Base-by-base conservation (phyloP, 306 rosid genomes). In the Dicorynia guianensis region DNA sequence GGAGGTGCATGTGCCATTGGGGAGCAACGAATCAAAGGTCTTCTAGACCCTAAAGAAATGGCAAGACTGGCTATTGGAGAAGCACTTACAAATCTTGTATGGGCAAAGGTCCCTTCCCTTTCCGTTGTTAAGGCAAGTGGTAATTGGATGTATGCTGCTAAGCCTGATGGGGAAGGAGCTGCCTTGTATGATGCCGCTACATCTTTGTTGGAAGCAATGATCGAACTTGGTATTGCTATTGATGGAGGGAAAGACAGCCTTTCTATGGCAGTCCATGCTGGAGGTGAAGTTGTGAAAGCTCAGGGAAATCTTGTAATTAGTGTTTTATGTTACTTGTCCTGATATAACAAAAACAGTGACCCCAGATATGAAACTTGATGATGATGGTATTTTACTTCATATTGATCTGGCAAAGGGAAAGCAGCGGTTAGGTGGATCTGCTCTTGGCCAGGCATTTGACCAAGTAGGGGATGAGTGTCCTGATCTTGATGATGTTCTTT, bases 241-340 rank as follows among this genome's bases (percentile, higher is more conserved):
- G 96, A 93, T 82, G 98, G 96, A 19, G 98, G 98, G 36, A 93
- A 93, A 78, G 98, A 93, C 84, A 93, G 96, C 60, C 87, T 93
- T 68, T 93, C 98, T 66, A 93, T 93, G 98, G 96, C 98, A 33
- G 98, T 97, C 66, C 93, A 81, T 71, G 69, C 89, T 67, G 90
- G 85, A 54, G 87, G 77, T 8, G 98, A 93, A 86, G 90, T 91
- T 66, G 97, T 93, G 12, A 93, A 87, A 87, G 98, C 97, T 69
- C 98, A 96, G 9, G 98, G 98, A 49, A 93, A 91, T 82, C 93
- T 89, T 82, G 98, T 93, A n/a, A 93, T 91, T 30, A 93, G 98
- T 79, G 96, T 77, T 71, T 93, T n/a, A 93, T 81, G 96, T 85
- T 63, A 91, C 98, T 63, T 93, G 98, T 81, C 92, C 96, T 38